Evolutionary conservation across 2,329 filamentous ascomycete species (phyloP), one percentile per base, ranked within the genome.

Genomic region (Mycosphaerelloides madeirae): DNA sequence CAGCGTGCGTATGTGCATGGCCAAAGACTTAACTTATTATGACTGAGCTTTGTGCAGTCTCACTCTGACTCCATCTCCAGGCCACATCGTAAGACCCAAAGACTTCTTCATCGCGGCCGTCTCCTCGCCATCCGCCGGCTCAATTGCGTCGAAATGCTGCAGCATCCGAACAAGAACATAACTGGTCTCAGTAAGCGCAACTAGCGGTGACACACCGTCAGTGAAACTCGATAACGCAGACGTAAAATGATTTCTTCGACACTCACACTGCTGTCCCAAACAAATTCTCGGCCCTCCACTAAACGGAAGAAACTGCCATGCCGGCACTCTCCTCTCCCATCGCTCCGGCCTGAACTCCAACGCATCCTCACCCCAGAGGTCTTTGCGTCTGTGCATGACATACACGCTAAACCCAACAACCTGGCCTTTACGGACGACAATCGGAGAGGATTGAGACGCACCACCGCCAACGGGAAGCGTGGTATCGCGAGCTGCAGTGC

Each of bases 131-230:
- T 57, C 44, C 9, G 46, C 48, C 8, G 55, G 49, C 45, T 62
- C 58, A 25, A 68, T 55, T 1, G 29, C 50, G 7, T 83, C 79
- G 60, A 84, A 93, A 19, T 75, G 72, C 70, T 91, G 86, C 59
- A 89, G 77, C 54, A 91, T 59, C 38, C 85, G 72, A 20, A 83
- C 80, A 46, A 88, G 73, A 11, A 84, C 81, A 61, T 90, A 90
- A 19, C 71, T 70, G 71, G 85, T 85, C 71, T 90, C 84, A 0
- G 84, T 87, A 35, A 90, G 67, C 12, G 86, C 86, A 63, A 89
- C 22, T 25, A 9, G 5, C 22, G 22, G 9, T 25, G 22, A n/a
- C n/a, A n/a, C n/a, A n/a, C n/a, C n/a, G n/a, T n/a, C n/a, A n/a
- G n/a, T n/a, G n/a, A n/a, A n/a, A n/a, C n/a, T n/a, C n/a, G n/a